These are phyloP conservation scores for Backusella luteola DNA, from an alignment of 192 early-diverging fungal species.

Conservation along the genomic window DNA sequence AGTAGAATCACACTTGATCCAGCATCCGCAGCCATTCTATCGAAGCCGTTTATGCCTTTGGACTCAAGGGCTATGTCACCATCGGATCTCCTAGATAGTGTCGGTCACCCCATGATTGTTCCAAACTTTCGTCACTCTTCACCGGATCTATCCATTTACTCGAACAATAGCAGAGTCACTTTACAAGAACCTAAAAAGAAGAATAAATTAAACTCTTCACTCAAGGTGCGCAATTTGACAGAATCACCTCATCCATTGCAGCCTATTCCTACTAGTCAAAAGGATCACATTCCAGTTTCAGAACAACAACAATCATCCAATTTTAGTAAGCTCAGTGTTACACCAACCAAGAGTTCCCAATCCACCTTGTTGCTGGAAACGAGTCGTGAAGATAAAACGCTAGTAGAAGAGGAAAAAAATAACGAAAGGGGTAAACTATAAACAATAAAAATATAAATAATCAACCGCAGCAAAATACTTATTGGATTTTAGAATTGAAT, in stretches of 20 bases:
- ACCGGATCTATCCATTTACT: not conserved
- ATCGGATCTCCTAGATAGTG: constrained; percentile 30
- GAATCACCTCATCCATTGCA: not conserved
- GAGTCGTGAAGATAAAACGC: constrained; percentile 12
- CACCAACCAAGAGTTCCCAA: not conserved
- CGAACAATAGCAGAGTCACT: not conserved
- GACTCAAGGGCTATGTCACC: constrained; percentile 27
- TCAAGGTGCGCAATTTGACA: not conserved
- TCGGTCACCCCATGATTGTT: constrained; percentile 23
- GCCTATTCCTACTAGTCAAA: not conserved
- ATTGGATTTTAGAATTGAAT: not conserved
- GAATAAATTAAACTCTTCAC: not conserved
- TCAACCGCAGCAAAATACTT: not conserved
- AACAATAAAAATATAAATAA: not conserved
- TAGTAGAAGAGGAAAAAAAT: constrained; percentile 10
- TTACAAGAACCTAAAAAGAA: not conserved
- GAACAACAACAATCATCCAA: not conserved
- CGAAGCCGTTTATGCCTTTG: constrained; percentile 22
- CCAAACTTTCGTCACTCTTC: not conserved
- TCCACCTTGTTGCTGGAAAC: constrained; percentile 2
- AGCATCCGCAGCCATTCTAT: constrained; percentile 12
- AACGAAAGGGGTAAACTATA: not conserved
- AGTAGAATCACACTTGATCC: constrained; percentile 1
- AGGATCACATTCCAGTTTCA: constrained; percentile 5
- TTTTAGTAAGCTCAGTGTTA: not conserved